Base-by-base conservation (phyloP, 192 early-diverging fungal genomes). In the Coemansia sp. region DNA sequence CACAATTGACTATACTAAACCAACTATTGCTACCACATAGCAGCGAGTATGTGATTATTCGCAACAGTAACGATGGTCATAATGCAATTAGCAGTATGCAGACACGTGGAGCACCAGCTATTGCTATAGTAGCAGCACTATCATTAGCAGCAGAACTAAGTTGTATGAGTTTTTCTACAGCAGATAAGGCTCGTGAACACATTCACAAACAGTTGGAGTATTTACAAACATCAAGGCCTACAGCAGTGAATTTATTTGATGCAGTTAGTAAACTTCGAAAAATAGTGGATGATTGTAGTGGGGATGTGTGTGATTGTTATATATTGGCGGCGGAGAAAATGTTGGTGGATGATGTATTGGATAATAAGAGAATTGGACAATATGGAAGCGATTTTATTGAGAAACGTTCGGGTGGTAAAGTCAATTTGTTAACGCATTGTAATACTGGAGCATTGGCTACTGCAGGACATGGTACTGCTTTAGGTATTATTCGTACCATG, bases 221-320 rank as follows among this genome's bases (percentile, higher is more conserved):
- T 66, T 80, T 94, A n/a, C 86, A 87, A 62, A 94, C 91, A 10
- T 94, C 95, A 33, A 89, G 97, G 1, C 97, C 95, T 2, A 98
- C 97, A 0, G 97, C 95, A 5, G 95, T 98, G 65, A 97, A 98
- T 71, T 84, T 98, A 36, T 96, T 95, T 74, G 94, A 96, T 66
- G 93, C 95, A 0, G 54, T 78, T 1, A 60, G 68, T 10, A 86
- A 86, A 61, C 84, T 90, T 19, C 64, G 71, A 33, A 20, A 25
- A 10, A 65, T 68, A 0, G 71, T 72, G 0, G 54, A 46, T 0
- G 54, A 72, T 0, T 29, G 51, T 64, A 11, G 5, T 36, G 0
- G 75, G 5, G 61, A 82, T 14, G 85, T 94, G 4, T 83, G 85
- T 5, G 54, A 70, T 11, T 85, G 86, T n/a, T 91, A 93, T 62